Base-by-base conservation (phyloP, 495 filamentous ascomycete genomes). In the Margaritispora aquatica region DNA sequence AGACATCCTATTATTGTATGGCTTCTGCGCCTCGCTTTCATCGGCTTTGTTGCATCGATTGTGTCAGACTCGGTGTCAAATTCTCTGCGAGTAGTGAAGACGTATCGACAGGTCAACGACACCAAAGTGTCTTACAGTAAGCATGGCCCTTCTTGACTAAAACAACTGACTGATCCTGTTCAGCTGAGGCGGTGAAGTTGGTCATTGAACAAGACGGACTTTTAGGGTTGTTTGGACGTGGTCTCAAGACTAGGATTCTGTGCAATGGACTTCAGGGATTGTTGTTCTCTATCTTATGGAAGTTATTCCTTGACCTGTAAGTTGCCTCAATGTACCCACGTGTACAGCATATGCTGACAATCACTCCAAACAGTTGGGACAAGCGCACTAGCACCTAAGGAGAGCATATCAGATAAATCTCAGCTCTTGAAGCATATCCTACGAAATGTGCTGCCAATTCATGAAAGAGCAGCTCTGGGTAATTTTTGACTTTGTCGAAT, bases 241-340 rank as follows among this genome's bases (percentile, higher is more conserved):
- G 70, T 5, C 63, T 72, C 38, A 60, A 63, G 61, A 70, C 70
- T 7, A 64, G 68, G 2, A 72, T 72, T 48, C 34, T 72, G 51
- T 69, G 70, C 58, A 72, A 72, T 27, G 70, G 70, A 5, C 66
- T 72, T n/a, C 70, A 72, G 50, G 64, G 68, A 1, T 48, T 72
- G 5, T 26, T 70, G 53, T 72, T 72, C 55, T 66, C 68, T 9
- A 68, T 72, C 44, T 29, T 70, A 15, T 72, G 70, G 70, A 72
- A 66, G 48, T 26, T 72, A 1, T 70, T 72, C 21, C 55, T 72
- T 22, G 70, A 72, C 55, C 24, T 70, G 70, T 72, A n/a, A 69
- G 68, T 69, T 44, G n/a, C n/a, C n/a, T n/a, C n/a, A n/a, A n/a
- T n/a, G n/a, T n/a, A n/a, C n/a, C n/a, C n/a, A n/a, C n/a, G n/a